These are phyloP conservation scores for Trypethelium eluteriae DNA, from an alignment of 495 filamentous ascomycete species.

Conservation along the genomic window DNA sequence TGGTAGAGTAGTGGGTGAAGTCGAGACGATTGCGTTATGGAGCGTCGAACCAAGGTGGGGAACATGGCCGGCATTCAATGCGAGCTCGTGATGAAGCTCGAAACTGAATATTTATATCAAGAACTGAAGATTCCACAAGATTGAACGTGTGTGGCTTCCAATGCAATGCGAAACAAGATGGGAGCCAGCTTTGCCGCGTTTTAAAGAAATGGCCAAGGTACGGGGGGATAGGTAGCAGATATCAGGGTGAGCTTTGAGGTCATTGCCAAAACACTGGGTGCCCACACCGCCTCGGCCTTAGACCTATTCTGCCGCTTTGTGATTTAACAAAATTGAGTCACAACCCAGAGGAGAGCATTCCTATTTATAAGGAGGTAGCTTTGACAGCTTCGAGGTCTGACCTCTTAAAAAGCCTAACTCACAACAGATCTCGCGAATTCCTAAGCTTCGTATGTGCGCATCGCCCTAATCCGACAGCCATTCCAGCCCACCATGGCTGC, in stretches of 20 bases:
- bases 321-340: background rate
- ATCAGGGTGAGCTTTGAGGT: too few relatives aligned
- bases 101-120: background rate
- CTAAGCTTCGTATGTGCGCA: background rate
- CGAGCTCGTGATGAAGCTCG: background rate
- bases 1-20: constrained; percentile 36
- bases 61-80: constrained; percentile 36
- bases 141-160: too few relatives aligned
- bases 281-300: background rate
- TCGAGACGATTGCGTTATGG: constrained; percentile 20
- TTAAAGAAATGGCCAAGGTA: background rate
- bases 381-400: too few relatives aligned
- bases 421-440: background rate
- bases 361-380: too few relatives aligned
- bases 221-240: too few relatives aligned
- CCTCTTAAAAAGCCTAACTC: too few relatives aligned
- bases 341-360: too few relatives aligned
- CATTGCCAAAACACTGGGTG: too few relatives aligned
- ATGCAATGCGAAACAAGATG: background rate
- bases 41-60: constrained; percentile 38
- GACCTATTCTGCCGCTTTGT: background rate
- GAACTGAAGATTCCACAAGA: too few relatives aligned
- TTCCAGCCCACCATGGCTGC: constrained; percentile 42
- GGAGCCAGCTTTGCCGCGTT: background rate
- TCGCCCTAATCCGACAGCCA: background rate